Percentiles rank a stretch among this genome's conserved stretches.
Conservation (phyloP, 768 basidiomycete genomes). For the Mycena indigotica region DNA sequence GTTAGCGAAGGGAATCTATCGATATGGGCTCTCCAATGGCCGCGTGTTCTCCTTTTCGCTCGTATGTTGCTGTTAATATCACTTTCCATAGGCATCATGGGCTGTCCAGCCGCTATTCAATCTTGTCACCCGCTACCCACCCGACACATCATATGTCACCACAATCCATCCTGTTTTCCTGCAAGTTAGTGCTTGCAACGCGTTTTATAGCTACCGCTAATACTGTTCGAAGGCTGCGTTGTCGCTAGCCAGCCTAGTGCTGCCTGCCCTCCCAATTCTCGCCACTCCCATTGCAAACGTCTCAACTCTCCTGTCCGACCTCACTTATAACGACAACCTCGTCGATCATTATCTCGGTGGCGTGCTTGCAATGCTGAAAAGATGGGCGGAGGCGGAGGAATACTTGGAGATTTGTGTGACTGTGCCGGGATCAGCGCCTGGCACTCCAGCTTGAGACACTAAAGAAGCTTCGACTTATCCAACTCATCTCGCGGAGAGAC, state of each 20-base stretch:
- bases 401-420: slow-evolving; percentile 80
- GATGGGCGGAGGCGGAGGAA: slow-evolving; percentile 71
- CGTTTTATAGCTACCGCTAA: neutral
- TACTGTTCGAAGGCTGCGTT: slow-evolving; percentile 66
- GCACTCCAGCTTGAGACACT: slow-evolving; percentile 83
- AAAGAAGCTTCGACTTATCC: slow-evolving; percentile 81
- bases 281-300: slow-evolving; percentile 65
- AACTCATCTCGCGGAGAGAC: slow-evolving; percentile 82
- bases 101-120: slow-evolving; percentile 62
- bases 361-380: slow-evolving; percentile 63
- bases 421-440: slow-evolving; percentile 56
- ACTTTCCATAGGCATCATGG: slow-evolving; percentile 37
- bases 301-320: slow-evolving; percentile 59
- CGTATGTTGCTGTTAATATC: too few species aligned
- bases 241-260: slow-evolving; percentile 51
- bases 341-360: slow-evolving; percentile 86
- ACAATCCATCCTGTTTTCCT: slow-evolving; percentile 71
- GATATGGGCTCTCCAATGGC: slow-evolving; percentile 47
- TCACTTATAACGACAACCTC: slow-evolving; percentile 78
- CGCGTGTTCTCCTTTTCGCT: too few species aligned
- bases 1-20: slow-evolving; percentile 65
- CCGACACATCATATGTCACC: slow-evolving; percentile 60
- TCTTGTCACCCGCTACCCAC: slow-evolving; percentile 66
- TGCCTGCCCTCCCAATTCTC: slow-evolving; percentile 67
- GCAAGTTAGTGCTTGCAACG: slow-evolving; percentile 42